Evolutionary conservation across 768 basidiomycete genomes (phyloP), one percentile per base, ranked within the genome.

Genomic region (Suillus americanus): DNA sequence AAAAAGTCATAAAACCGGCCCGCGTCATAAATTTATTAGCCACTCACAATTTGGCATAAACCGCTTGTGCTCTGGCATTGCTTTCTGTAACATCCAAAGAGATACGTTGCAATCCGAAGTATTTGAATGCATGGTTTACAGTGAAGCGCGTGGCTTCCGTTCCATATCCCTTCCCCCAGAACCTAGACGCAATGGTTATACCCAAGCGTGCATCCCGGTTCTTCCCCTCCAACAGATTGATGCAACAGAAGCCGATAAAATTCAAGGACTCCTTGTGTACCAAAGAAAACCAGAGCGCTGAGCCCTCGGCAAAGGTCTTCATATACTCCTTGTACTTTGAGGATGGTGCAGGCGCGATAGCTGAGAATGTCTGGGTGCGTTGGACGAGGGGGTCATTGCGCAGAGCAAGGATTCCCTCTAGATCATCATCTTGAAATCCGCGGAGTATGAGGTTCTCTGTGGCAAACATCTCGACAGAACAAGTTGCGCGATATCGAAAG

Each of bases 1-100:
- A 16, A 50, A 37, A 54, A 43, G 2, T 4, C 51, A 51, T 25
- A 53, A 30, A 55, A 38, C 48, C 40, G 23, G n/a, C 35, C 6
- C 41, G 35, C 12, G 25, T 37, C 3, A 7, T 46, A 23, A 62
- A n/a, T 48, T 14, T 12, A 60, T 54, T 4, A 28, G 9, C 25
- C 1, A 67, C 79, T 72, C 62, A 80, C 80, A 78, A 66, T 64
- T 76, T 77, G 56, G 72, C 70, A 55, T 79, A 80, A 38, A 79
- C 48, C 48, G 63, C 64, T 20, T 72, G 64, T 8, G 78, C 80
- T 35, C 72, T 68, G 37, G 68, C 70, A 59, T 82, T 82, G 12
- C 72, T 70, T 45, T 75, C 74, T 20, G 75, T 66, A 16, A 79
- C 74, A 14, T 65, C 70, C 46, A 81, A 68, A 12, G 77, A 76